Percentiles rank a stretch among this genome's conserved stretches.
phyloP scores from a whole-genome alignment of 164 flowering plant genomes.

The Tinospora cordifolia region DNA sequence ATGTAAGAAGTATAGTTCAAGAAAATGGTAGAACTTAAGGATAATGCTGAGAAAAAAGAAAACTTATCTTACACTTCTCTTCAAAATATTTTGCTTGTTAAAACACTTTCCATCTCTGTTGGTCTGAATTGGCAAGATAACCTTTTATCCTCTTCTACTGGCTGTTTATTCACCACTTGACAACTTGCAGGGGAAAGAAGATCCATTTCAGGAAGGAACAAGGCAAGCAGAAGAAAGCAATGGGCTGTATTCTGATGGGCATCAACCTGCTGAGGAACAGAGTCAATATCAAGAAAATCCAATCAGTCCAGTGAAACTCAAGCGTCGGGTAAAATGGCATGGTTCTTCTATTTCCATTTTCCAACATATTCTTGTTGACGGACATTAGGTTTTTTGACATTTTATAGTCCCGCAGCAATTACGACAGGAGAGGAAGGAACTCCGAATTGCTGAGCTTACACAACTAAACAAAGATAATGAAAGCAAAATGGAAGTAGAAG shows the following conservation, averaged over 20 bases:
- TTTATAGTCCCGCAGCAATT: conserved; percentile 34
- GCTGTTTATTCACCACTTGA: background rate
- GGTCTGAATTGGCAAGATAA: no score
- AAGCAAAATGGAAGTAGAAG: conserved; percentile 41
- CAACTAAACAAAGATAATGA: conserved; percentile 45
- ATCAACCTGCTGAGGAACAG: conserved; percentile 24
- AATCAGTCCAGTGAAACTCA: conserved; percentile 54
- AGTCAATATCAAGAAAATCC: conserved; percentile 19
- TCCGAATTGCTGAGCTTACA: conserved; percentile 44
- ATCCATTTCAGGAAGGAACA: conserved; percentile 21
- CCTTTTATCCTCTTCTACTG: background rate
- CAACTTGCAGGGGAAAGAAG: conserved; percentile 21
- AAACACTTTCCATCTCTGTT: background rate
- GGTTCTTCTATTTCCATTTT: conserved; percentile 8
- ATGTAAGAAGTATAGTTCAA: background rate
- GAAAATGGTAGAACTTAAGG: background rate
- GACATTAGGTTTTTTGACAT: conserved; percentile 13
- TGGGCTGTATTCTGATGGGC: conserved; percentile 18
- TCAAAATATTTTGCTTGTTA: background rate
- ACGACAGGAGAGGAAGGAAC: conserved; percentile 50
- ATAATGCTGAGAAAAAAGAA: background rate
- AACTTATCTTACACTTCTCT: background rate
- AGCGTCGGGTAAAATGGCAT: conserved; percentile 45
- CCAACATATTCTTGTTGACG: background rate
- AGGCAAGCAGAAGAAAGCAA: conserved; percentile 19